Base-by-base conservation (phyloP, 2,329 filamentous ascomycete species). In the Domatiomyces globalis region DNA sequence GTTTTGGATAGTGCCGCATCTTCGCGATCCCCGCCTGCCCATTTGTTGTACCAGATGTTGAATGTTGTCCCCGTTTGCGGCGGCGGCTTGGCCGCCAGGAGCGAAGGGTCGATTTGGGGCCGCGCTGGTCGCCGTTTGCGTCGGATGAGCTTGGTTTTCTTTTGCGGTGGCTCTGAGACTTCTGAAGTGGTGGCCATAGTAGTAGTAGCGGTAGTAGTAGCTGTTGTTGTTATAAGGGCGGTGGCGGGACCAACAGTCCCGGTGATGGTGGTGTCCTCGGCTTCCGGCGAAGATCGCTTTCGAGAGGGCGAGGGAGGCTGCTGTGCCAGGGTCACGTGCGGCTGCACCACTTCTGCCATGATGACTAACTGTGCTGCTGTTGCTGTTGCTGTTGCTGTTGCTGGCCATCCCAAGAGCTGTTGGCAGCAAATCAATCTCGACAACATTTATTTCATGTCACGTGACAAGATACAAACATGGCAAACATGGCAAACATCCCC, bases 41-140 rank as follows among this genome's bases (percentile, higher is more conserved):
- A 96, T 70, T 95, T 96, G 73, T 95, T 95, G 71, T 95, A 95
- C 90, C 89, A 95, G 63, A 94, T 94, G 69, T 98, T 98, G 76
- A 92, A 98, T 53, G 89, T 87, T 0, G 87, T 94, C 49, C 92
- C 92, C 0, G 90, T 96, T 63, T 96, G 89, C 1, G 87, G 85
- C 15, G 58, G 58, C 3, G 86, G 84, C 61, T 95, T 87, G 33
- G 83, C 83, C 61, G 84, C 86, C 69, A 94, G 78, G 44, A 83
- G 83, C 43, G 84, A 81, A 1, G 88, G 81, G 63, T 98, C 92
- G 62, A 95, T 83, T 71, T 98, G 92, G 0, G 85, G 84, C 53
- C 90, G 81, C 46, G 92, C 92, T 29, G 92, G 92, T 42, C 88
- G 79, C 63, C 85, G 83, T 74, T 95, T 95, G 66, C 86, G 88